Evolutionary conservation across 2,329 filamentous ascomycete genomes (phyloP).

Genomic region (Onygenales sp.): DNA sequence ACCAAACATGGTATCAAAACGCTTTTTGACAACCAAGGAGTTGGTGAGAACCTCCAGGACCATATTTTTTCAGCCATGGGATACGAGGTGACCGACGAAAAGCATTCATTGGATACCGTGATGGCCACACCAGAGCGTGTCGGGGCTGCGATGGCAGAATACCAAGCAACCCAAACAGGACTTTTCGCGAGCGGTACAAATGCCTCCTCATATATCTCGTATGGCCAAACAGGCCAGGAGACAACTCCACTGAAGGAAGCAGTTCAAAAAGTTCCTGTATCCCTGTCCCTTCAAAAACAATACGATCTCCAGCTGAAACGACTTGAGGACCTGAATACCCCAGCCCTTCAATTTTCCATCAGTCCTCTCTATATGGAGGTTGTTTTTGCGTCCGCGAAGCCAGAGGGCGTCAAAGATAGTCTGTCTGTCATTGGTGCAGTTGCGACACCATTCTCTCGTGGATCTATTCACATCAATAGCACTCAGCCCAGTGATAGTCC

Average conservation of each 20-base stretch:
- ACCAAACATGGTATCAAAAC: constrained; percentile 26
- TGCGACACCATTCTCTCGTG: constrained; percentile 20
- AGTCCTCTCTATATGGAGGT: neutral
- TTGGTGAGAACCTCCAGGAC: constrained; percentile 31
- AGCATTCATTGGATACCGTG: neutral
- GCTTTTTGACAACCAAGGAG: constrained; percentile 23
- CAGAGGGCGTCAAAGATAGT: too few relatives aligned
- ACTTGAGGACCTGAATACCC: neutral
- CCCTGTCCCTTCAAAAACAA: constrained; percentile 4
- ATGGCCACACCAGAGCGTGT: neutral
- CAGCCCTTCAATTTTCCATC: constrained; percentile 1
- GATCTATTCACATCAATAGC: constrained; percentile 20
- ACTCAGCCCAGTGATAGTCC: constrained; percentile 15
- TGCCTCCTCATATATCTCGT: neutral
- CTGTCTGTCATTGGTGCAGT: too few relatives aligned
- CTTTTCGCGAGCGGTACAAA: neutral
- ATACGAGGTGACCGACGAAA: neutral
- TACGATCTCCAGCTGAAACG: constrained; percentile 2
- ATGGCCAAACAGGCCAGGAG: constrained; percentile 1
- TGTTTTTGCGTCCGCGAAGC: too few relatives aligned
- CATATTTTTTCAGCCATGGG: constrained; percentile 6
- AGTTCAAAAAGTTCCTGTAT: neutral
- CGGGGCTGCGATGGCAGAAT: neutral
- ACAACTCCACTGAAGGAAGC: neutral
- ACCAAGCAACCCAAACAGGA: neutral